Conservation (phyloP, 78 protist genomes). For the Planoprotostelium fungivorum region DNA sequence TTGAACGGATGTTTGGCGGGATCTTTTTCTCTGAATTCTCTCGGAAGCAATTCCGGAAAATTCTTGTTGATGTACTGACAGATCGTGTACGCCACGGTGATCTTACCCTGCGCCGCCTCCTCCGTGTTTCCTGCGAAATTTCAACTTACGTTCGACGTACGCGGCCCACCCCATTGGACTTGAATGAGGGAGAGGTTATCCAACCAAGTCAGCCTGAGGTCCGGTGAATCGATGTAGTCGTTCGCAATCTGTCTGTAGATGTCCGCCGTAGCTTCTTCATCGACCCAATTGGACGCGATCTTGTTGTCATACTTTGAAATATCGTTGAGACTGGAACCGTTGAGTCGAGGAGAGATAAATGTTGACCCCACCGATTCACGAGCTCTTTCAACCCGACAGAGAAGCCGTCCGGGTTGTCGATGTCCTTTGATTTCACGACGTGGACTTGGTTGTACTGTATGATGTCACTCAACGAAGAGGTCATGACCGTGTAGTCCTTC, state of each 20-base stretch:
- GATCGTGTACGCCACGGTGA: not conserved
- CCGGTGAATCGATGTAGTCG: conserved; percentile 45
- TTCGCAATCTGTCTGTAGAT: conserved; percentile 31
- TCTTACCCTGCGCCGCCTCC: not conserved
- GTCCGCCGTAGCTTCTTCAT: conserved; percentile 60
- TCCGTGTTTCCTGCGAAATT: not conserved
- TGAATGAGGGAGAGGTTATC: conserved; percentile 23
- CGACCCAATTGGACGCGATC: conserved; percentile 1
- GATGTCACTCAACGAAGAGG: not conserved
- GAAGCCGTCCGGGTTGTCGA: not conserved
- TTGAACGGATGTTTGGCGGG: not conserved
- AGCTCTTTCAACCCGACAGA: not conserved
- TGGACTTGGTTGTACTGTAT: not conserved
- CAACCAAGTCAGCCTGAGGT: conserved; percentile 60
- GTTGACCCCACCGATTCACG: not conserved
- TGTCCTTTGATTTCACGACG: not conserved
- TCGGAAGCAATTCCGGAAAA: not conserved
- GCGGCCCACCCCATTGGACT: not conserved
- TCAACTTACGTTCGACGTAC: not conserved
- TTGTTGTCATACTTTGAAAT: not conserved
- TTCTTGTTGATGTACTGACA: not conserved
- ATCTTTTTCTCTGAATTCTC: not conserved
- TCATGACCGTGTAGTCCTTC: not conserved
- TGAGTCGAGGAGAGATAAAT: not conserved
- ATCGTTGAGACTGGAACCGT: not conserved